Base-by-base conservation (phyloP, 1,139 yeast species). In the Zygoascus sp. region DNA sequence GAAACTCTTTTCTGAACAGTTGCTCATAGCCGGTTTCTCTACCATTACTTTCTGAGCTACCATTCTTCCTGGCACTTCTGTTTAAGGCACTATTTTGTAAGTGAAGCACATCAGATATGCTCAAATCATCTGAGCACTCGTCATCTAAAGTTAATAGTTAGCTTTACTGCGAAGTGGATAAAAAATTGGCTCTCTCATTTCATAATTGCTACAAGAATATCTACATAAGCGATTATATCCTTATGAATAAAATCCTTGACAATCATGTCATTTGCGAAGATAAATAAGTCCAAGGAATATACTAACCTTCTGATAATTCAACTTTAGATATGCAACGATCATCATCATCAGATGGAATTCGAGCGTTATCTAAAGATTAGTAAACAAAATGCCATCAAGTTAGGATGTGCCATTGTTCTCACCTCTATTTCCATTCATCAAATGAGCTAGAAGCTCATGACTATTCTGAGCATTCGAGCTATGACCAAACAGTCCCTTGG, bases 381-480 rank as follows among this genome's bases (percentile, higher is more conserved):
- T 20, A 35, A n/a, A 30, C 34, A 30, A 11, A 10, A n/a, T 17
- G 36, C 17, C 16, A 3, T 8, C 11, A n/a, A 7, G 7, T 15
- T 11, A 32, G 15, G n/a, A 9, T 13, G 27, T 30, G 9, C 35
- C 13, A 22, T 13, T 16, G 15, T 27, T 20, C 40, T 42, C 35
- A 42, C 41, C 40, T 53, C 52, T 45, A 25, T 48, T 42, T 16
- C 59, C 58, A 44, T 64, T 65, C 69, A 66, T 62, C 41, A 66
- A 54, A 49, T 66, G 69, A 19, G 69, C 69, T 47, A 66, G 56
- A 47, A 66, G 60, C 48, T 65, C 69, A 37, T 63, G 67, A 52
- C 68, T 61, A 47, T 65, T 64, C 27, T 48, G 59, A 30, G 47
- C 51, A 40, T 43, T 56, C 48, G 44, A 45, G 25, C 42, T 48